Evolutionary conservation across 2,329 filamentous ascomycete genomes (phyloP).

Genomic region (Colletotrichum sp.): DNA sequence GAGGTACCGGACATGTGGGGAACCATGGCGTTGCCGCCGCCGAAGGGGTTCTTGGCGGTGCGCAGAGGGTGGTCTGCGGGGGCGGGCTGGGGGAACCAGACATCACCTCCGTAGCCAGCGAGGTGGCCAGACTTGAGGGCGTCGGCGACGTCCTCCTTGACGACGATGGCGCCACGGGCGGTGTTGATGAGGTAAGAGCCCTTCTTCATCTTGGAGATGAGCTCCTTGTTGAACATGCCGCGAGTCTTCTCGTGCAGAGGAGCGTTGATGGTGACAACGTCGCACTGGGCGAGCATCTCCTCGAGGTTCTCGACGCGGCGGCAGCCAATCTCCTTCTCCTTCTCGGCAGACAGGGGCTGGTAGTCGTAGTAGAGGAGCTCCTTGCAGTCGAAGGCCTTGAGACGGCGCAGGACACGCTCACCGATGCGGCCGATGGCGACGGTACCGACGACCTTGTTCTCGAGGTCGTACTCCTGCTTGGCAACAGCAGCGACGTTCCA

Average conservation of each 20-base stretch:
- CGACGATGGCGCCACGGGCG: constrained; percentile 96
- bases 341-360: constrained; percentile 86
- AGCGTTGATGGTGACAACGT: constrained; percentile 99
- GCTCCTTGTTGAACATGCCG: constrained; percentile 97
- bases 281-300: constrained; percentile 93
- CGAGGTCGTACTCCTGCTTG: constrained; percentile 98
- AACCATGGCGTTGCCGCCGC: constrained; percentile 98
- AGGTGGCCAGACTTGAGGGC: constrained; percentile 92
- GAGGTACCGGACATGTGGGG: constrained; percentile 99
- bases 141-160: constrained; percentile 97
- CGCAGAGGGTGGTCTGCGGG: constrained; percentile 92
- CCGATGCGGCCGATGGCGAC: constrained; percentile 97
- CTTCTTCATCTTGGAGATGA: constrained; percentile 99
- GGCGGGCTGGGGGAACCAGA: constrained; percentile 98
- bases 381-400: constrained; percentile 99
- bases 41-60: constrained; percentile 91
- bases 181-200: constrained; percentile 98
- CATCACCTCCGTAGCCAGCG: constrained; percentile 85
- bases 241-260: constrained; percentile 97
- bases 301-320: constrained; percentile 87
- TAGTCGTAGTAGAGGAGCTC: constrained; percentile 99
- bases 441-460: constrained; percentile 96
- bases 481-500: constrained; percentile 96
- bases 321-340: constrained; percentile 95
- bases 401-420: constrained; percentile 93